phyloP scores from a whole-genome alignment of 2,329 filamentous ascomycete species.

The Thielaviopsis ethacetica region DNA sequence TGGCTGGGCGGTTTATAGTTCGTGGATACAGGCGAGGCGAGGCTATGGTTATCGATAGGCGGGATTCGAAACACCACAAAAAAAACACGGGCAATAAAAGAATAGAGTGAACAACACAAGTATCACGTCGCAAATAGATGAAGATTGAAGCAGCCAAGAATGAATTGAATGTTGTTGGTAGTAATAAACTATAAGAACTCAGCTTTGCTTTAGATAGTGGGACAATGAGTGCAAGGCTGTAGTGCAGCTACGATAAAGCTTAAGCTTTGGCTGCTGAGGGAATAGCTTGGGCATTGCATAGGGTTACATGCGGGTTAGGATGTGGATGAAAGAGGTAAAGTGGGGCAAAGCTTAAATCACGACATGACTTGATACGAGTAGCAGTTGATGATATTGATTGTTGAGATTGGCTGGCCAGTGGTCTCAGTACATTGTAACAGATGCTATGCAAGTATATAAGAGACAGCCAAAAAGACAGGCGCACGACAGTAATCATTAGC shows the following conservation, averaged over 20 bases:
- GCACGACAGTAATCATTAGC: no score
- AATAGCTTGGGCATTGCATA: no score
- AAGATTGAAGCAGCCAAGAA: background rate
- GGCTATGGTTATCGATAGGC: background rate
- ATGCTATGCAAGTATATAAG: no score
- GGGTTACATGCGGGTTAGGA: no score
- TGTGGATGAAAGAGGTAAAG: background rate
- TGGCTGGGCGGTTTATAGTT: background rate
- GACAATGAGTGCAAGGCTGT: background rate
- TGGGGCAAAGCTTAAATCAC: background rate
- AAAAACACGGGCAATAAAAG: background rate
- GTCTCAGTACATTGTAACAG: background rate
- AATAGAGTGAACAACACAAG: background rate
- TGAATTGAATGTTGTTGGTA: background rate
- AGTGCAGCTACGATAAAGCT: background rate
- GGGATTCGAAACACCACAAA: background rate
- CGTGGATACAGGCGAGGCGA: background rate
- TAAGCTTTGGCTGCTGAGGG: no score
- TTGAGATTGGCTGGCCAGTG: background rate
- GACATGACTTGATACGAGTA: no score
- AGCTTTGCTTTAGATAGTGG: no score
- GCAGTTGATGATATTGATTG: background rate
- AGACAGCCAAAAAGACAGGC: no score
- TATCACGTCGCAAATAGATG: background rate
- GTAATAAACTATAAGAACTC: no score